A percentile compares a stretch with the other conserved stretches of the same genome.
These are phyloP conservation scores for Fusarium concolor DNA, from an alignment of 2,329 filamentous ascomycete species.

Conservation along the genomic window DNA sequence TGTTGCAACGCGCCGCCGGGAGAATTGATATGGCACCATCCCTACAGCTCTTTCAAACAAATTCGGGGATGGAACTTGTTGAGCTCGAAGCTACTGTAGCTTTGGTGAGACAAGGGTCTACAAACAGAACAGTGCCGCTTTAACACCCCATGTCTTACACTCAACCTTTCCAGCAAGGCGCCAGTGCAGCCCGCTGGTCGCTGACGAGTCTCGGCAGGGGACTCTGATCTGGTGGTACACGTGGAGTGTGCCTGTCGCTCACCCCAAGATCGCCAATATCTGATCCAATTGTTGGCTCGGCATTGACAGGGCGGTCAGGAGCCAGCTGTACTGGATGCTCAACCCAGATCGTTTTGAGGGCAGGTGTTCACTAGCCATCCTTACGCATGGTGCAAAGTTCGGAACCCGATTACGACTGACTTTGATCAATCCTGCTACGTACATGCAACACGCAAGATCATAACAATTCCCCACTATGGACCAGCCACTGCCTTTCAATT, in stretches of 20 bases:
- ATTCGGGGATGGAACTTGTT: conserved; percentile 41
- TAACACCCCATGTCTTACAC: conserved; percentile 24
- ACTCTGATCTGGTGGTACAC: conserved; percentile 32
- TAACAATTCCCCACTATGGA: not conserved
- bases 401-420: conserved; percentile 1
- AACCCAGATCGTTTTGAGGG: conserved; percentile 2
- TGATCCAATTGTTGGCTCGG: conserved; percentile 24
- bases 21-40: conserved; percentile 31
- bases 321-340: conserved; percentile 3
- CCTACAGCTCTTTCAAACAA: conserved; percentile 13
- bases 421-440: not conserved
- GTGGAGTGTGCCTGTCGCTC: conserved; percentile 39
- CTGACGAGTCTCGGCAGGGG: conserved; percentile 39
- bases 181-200: conserved; percentile 2
- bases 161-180: conserved; percentile 11
- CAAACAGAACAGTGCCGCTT: conserved; percentile 18
- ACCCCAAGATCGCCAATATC: conserved; percentile 26
- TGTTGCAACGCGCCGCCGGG: conserved; percentile 14
- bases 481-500: conserved; percentile 18
- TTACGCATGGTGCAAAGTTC: conserved; percentile 5
- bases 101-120: conserved; percentile 23
- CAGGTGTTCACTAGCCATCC: not conserved
- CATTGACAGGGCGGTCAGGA: conserved; percentile 37
- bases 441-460: not conserved
- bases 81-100: conserved; percentile 25